phyloP scores from a whole-genome alignment of 2,329 filamentous ascomycete species.

The Exophiala oligosperma region DNA sequence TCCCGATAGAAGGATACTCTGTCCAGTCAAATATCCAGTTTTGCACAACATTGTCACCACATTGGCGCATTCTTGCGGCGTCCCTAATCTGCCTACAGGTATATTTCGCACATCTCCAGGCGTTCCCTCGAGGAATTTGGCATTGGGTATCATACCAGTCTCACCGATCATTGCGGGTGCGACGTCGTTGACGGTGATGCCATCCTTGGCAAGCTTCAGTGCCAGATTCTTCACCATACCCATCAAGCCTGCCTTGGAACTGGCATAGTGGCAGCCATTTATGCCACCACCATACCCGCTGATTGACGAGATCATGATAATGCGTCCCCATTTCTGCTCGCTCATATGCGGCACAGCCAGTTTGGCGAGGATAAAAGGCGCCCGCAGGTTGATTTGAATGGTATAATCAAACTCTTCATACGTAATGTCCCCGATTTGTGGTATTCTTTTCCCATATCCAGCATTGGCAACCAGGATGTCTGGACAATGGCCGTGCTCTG shows the following conservation, averaged over 20 bases:
- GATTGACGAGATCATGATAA: constrained; percentile 64
- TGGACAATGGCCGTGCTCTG: constrained; percentile 37
- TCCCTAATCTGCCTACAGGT: constrained; percentile 58
- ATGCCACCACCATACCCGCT: constrained; percentile 63
- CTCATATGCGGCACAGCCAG: constrained; percentile 62
- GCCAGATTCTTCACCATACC: constrained; percentile 67
- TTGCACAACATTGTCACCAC: constrained; percentile 60
- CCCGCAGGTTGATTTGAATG: constrained; percentile 61
- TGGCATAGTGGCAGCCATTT: constrained; percentile 56
- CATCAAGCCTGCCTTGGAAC: constrained; percentile 62
- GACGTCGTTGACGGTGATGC: constrained; percentile 68
- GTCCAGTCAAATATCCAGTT: constrained; percentile 61
- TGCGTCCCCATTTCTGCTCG: constrained; percentile 60
- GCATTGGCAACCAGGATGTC: constrained; percentile 68
- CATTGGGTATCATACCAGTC: constrained; percentile 62
- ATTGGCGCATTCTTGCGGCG: constrained; percentile 60
- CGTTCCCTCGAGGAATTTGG: constrained; percentile 50
- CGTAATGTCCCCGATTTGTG: constrained; percentile 56
- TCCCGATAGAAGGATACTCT: constrained; percentile 55
- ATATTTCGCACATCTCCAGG: constrained; percentile 61
- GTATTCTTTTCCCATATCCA: constrained; percentile 62
- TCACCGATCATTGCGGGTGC: constrained; percentile 68
- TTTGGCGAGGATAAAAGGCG: constrained; percentile 63
- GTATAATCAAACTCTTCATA: constrained; percentile 56
- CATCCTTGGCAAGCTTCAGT: constrained; percentile 58